These are phyloP conservation scores for Oryza nivara DNA, from an alignment of 176 grass and related monocot species.

Conservation along the genomic window DNA sequence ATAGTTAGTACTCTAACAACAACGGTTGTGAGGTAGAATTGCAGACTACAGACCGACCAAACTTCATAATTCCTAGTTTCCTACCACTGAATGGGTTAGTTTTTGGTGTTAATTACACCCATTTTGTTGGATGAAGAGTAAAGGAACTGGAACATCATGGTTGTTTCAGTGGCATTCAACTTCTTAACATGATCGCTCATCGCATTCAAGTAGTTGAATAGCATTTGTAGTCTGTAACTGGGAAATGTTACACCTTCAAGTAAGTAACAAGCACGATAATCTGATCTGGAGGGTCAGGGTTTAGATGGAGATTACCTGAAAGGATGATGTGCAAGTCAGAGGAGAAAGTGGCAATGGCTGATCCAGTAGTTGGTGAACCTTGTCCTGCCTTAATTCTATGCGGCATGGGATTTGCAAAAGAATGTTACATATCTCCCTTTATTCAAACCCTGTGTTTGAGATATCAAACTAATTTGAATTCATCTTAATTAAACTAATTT, in stretches of 20 bases:
- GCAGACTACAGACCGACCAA: neutral
- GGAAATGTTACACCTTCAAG: neutral
- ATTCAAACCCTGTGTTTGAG: neutral
- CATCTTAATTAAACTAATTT: neutral
- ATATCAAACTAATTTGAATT: neutral
- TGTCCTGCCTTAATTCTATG: neutral
- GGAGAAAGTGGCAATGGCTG: neutral
- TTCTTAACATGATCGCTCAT: neutral
- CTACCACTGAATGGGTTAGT: neutral
- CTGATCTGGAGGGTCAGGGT: neutral
- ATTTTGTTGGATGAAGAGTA: neutral
- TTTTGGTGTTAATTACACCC: neutral
- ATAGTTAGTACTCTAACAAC: constrained; percentile 8
- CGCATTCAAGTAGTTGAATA: neutral
- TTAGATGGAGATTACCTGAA: neutral
- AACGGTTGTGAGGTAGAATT: neutral
- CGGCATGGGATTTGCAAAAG: neutral
- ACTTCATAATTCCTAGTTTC: neutral
- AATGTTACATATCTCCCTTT: neutral
- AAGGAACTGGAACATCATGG: neutral
- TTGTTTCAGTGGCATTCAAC: constrained; percentile 1
- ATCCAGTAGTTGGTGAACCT: neutral
- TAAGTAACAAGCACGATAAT: neutral
- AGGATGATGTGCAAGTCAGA: neutral
- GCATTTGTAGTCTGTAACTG: neutral